These are phyloP conservation scores for Phytophthora pistaciae DNA, from an alignment of 352 stramenopile genomes.

Conservation along the genomic window DNA sequence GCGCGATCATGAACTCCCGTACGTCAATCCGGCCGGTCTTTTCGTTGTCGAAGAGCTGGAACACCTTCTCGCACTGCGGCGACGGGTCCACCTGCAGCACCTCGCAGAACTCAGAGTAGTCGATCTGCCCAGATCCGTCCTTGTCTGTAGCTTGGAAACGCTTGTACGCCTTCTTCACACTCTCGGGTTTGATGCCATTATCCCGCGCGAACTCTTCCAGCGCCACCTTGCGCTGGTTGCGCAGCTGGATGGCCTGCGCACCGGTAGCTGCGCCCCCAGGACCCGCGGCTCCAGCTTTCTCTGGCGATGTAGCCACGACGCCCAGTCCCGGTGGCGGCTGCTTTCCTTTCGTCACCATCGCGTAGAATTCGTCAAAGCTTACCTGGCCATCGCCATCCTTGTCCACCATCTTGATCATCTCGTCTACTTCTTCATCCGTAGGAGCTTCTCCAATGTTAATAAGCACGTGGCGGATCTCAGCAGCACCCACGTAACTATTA, in stretches of 20 bases:
- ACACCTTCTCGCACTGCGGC: conserved; percentile 93
- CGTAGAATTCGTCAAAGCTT: conserved; percentile 96
- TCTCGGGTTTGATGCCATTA: conserved; percentile 97
- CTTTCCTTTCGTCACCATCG: conserved; percentile 95
- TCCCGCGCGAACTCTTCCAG: conserved; percentile 95
- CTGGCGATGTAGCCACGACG: conserved; percentile 39
- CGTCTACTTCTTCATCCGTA: conserved; percentile 96
- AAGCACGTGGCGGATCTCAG: conserved; percentile 95
- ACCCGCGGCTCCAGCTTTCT: conserved; percentile 40
- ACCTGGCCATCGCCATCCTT: conserved; percentile 96
- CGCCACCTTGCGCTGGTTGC: conserved; percentile 92
- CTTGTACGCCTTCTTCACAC: conserved; percentile 97
- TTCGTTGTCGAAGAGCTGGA: conserved; percentile 96
- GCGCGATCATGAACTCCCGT: conserved; percentile 95
- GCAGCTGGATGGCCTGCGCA: conserved; percentile 89
- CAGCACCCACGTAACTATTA: conserved; percentile 96
- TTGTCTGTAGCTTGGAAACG: conserved; percentile 96
- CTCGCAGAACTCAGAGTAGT: conserved; percentile 98
- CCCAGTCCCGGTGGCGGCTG: conserved; percentile 90
- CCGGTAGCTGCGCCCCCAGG: conserved; percentile 41
- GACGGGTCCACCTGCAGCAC: conserved; percentile 95
- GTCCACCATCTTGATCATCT: conserved; percentile 98
- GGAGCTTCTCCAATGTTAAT: conserved; percentile 96
- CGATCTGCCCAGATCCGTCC: conserved; percentile 94
- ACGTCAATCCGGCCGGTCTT: conserved; percentile 93